A percentile compares a stretch with the other conserved stretches of the same genome.
Conservation (phyloP, 306 rosid species). For the Astragalus glycyphyllos region DNA sequence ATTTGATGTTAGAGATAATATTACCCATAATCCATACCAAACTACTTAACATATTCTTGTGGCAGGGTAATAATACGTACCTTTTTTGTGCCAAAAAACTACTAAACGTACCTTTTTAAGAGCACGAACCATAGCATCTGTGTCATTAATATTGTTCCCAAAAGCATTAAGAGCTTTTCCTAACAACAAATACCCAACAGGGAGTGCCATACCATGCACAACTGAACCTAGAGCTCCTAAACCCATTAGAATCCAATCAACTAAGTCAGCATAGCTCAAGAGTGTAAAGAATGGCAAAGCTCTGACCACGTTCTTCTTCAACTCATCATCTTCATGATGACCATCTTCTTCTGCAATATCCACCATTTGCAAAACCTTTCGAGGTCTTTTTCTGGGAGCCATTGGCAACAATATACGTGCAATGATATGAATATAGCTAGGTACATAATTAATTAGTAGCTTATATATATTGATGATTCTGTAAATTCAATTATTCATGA, state of each 20-base stretch:
- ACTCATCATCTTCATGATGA: constrained; percentile 3
- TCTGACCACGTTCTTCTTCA: constrained; percentile 12
- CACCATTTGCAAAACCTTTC: constrained; percentile 45
- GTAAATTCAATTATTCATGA: constrained; percentile 18
- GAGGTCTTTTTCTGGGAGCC: constrained; percentile 34
- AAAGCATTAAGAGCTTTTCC: constrained; percentile 85
- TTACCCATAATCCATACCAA: no score
- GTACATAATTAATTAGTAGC: not conserved
- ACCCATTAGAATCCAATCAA: constrained; percentile 78
- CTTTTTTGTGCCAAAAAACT: no score
- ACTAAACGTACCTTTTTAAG: constrained; percentile 58
- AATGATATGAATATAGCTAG: not conserved
- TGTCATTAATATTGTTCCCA: constrained; percentile 61
- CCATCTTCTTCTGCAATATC: constrained; percentile 7
- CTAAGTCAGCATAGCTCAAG: constrained; percentile 69
- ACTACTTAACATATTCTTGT: no score
- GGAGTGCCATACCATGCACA: constrained; percentile 92
- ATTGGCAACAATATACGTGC: constrained; percentile 1
- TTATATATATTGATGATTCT: not conserved
- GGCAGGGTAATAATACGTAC: no score
- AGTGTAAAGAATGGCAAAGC: constrained; percentile 58
- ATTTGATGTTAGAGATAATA: no score
- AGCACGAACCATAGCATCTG: constrained; percentile 71
- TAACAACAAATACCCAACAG: constrained; percentile 75
- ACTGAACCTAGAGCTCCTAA: constrained; percentile 70